Evolutionary conservation across 176 grass and related monocot genomes (phyloP), one percentile per base, ranked within the genome.

Genomic region (Carex littledalei): DNA sequence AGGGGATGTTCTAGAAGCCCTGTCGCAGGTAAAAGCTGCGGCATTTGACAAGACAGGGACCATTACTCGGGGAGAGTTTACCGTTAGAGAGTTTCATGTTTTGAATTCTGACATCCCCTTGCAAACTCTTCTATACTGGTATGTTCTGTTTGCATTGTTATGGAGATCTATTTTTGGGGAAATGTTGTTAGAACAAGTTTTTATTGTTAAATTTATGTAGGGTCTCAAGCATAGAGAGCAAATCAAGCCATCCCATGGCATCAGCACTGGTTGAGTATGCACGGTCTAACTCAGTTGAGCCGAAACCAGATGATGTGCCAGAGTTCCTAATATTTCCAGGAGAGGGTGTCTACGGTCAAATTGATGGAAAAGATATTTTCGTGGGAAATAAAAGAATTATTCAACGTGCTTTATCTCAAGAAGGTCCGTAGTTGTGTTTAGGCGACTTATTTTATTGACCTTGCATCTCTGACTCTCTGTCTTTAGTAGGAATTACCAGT

Each of bases 31-130:
- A 16, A 89, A 18, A 41, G 87, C 67, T 0, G 89, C 86, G 0
- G 94, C 94, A 0, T 92, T 97, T 83, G 94, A 97, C 83, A 94
- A 97, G 80, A 97, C 94, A 0, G 94, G 94, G 1, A 94, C 94
- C 0, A 89, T 94, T 82, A 97, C 94, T 20, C 88, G 68, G 31
- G 94, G 92, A 62, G 87, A 92, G 68, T 97, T 94, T 78, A 86
- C 34, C 10, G 45, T 97, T 45, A 78, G 86, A 14, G 70, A 68
- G 4, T 97, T 97, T 31, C 62, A 80, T 21, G 57, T 83, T 24
- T 54, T 89, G 7, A 84, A 79, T 49, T 62, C 50, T 43, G 83
- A 85, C 14, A 78, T 86, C 24, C 1, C 84, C 0, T 70, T 89
- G 20, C 16, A 13, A 6, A 61, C 73, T 20, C 90, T 97, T 76